Evolutionary conservation across 2,329 filamentous ascomycete genomes (phyloP), one percentile per base, ranked within the genome.

Genomic region (Tolypocladium nubicola): DNA sequence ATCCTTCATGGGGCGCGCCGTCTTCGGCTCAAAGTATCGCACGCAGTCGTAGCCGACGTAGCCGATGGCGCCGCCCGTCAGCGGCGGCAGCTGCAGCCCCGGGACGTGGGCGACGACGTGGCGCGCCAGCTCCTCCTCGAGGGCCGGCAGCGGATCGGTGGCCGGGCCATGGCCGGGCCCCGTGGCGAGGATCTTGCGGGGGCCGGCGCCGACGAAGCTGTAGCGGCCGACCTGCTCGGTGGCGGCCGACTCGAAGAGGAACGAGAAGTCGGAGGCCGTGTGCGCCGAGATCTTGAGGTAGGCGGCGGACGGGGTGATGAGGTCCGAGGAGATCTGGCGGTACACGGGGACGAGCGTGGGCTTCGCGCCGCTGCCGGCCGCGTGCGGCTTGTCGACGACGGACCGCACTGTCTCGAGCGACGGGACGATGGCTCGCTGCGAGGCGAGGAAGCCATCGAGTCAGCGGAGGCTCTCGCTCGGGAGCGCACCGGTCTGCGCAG

Each of bases 1-100:
- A 73, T 99, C 94, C 73, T 94, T 87, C 78, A 97, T 84, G 3
- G 90, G 84, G 54, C 91, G 83, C 33, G 86, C 86, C n/a, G 94
- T 97, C 80, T 92, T 95, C 60, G 94, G 94, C 78, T 99, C 94
- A 65, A 99, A 99, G 75, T 97, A 97, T 68, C 87, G 86, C 66
- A 99, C 90, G 72, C 94, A 99, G 71, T 99, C 94, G 69, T 99
- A 99, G 56, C 92, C 92, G 7, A 97, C 90, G 71, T 97, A 99
- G 59, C 94, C 94, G 66, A 99, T 90, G 14, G 92, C 94, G 54
- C 94, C 94, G 45, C 92, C 94, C 0, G 89, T 90, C 75, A 99
- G 77, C 33, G 90, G 89, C 55, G 94, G 94, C 41, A 99, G 80
- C 65, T 82, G 83, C 66, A 97, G 76, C 1, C 86, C 89, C 0